A percentile compares a stretch with the other conserved stretches of the same genome.
phyloP scores from a whole-genome alignment of 1,284 basidiomycete genomes.

The Earliella scabrosa region DNA sequence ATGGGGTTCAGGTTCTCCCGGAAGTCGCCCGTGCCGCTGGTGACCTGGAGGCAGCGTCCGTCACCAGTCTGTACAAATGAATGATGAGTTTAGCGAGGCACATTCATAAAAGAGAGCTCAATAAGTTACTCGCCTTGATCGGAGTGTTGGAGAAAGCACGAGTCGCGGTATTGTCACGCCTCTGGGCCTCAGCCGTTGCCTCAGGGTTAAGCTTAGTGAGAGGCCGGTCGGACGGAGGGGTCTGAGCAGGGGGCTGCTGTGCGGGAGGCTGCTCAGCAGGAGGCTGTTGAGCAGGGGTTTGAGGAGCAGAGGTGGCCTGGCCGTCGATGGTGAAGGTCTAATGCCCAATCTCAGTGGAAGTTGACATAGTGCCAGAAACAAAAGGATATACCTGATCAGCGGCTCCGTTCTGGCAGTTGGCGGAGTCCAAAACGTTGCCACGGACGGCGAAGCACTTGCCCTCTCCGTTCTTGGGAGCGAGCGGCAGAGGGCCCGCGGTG shows the following conservation, averaged over 20 bases:
- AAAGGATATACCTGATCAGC: background rate
- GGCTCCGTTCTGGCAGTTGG: background rate
- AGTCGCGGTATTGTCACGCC: conserved; percentile 9
- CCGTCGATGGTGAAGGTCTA: conserved; percentile 4
- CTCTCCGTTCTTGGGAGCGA: conserved; percentile 6
- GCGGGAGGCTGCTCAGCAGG: background rate
- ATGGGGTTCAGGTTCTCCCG: conserved; percentile 8
- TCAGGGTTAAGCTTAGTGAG: background rate
- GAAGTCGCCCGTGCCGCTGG: conserved; percentile 8
- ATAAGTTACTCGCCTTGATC: background rate
- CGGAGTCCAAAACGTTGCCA: background rate
- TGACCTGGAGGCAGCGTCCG: conserved; percentile 9
- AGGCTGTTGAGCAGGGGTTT: no score
- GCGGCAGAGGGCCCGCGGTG: background rate
- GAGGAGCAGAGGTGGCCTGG: background rate
- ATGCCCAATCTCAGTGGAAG: background rate
- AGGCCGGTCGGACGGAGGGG: background rate
- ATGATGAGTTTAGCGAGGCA: background rate
- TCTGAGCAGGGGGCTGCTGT: background rate
- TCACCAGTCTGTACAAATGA: background rate
- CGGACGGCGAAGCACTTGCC: background rate
- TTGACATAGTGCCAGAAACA: background rate
- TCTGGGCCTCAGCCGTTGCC: conserved; percentile 8
- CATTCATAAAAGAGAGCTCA: no score
- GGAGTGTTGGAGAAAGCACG: conserved; percentile 1